Base-by-base conservation (phyloP, 306 rosid genomes). In the Cajanus cajan region DNA sequence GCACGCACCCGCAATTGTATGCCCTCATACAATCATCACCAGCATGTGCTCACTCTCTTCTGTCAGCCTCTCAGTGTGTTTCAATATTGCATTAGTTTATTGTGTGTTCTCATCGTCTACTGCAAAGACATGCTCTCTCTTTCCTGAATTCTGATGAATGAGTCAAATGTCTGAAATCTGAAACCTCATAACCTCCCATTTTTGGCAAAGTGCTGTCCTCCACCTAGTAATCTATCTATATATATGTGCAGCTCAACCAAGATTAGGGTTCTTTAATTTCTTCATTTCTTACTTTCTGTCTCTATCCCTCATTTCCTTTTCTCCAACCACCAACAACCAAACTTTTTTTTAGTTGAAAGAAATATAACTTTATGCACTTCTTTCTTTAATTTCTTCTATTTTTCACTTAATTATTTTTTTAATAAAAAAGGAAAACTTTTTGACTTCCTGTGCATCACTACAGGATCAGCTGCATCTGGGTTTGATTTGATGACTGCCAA, bases 31-130 rank as follows among this genome's bases (percentile, higher is more conserved):
- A 82, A 86, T 86, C 74, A 85, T 31, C 45, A 45, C 70, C 57
- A 74, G 90, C 79, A 78, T 87, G 96, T 91, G 97, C 98, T 90
- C 96, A 87, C 98, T 91, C 98, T 94, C 98, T 94, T 91, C 98
- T 94, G 98, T 94, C 98, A 93, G 79, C 77, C 51, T 78, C 83
- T 55, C 69, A 10, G 59, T 73, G 73, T 82, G 59, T 65, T 33
- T 66, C 76, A 28, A 28, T 63, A 31, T 13, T 59, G 31, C 10
- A 28, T 28, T 34, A 3, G 3, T 64, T 63, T 64, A 28, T 18
- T 65, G 48, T 39, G 31, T 28, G 1, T 18, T 59, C 2, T 57
- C 16, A 12, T 57, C 18, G 2, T 57, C 37, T 24, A 12, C 4
- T 50, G 57, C 57, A 16, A 10, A 50, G 68, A 31, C 15, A 55